These are phyloP conservation scores for Cladosporium sphaerospermum DNA, from an alignment of 2,329 filamentous ascomycete species.

Conservation along the genomic window DNA sequence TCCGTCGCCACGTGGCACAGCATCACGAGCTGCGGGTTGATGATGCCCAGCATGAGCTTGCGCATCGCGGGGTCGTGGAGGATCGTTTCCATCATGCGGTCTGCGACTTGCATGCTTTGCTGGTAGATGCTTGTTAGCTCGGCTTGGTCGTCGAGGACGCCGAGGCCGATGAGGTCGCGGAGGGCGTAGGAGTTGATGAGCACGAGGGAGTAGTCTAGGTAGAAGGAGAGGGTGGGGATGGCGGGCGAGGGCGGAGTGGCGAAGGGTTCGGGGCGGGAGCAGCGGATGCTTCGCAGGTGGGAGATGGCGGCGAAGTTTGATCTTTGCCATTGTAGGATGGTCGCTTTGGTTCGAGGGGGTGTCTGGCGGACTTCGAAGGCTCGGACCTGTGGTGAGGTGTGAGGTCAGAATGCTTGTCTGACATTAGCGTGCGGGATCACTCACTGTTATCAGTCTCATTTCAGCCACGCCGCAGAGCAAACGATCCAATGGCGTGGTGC, in stretches of 20 bases:
- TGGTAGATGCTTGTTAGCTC: slow-evolving; percentile 4
- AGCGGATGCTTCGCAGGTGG: background rate
- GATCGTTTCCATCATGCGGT: slow-evolving; percentile 5
- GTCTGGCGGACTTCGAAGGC: slow-evolving; percentile 7
- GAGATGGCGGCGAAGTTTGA: slow-evolving; percentile 2
- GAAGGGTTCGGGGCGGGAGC: background rate
- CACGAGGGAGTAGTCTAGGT: slow-evolving; percentile 6
- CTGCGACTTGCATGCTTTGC: background rate
- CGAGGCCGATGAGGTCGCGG: slow-evolving; percentile 2
- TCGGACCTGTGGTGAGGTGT: background rate
- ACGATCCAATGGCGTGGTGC: slow-evolving; percentile 1
- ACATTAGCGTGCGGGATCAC: background rate
- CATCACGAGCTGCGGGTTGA: slow-evolving; percentile 7
- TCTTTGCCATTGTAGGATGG: background rate
- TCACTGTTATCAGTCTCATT: slow-evolving; percentile 5
- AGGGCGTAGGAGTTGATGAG: slow-evolving; percentile 8
- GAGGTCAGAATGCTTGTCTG: no score
- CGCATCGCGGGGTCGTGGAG: background rate
- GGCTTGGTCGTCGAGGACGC: background rate
- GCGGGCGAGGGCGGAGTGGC: background rate
- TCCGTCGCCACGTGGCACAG: slow-evolving; percentile 8
- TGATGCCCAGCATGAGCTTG: background rate
- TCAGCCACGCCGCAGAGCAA: slow-evolving; percentile 4
- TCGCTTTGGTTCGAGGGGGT: background rate
- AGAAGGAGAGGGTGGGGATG: background rate